Conservation (phyloP, 768 basidiomycete species). For the Rhodosporidiobolus odoratus region DNA sequence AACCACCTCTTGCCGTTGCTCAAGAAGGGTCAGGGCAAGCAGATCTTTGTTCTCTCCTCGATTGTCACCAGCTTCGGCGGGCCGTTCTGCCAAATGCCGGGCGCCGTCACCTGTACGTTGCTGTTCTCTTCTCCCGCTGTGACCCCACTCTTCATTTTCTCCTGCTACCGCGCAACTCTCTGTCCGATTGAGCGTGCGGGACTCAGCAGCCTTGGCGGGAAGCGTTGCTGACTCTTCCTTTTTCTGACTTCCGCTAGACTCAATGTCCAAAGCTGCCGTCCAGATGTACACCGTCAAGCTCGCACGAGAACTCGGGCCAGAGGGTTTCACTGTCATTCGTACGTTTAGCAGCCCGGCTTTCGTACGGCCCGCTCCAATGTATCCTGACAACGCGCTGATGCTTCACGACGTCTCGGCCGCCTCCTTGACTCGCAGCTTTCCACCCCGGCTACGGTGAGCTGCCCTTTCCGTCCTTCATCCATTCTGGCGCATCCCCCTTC, state of each 20-base stretch:
- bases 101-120: conserved; percentile 6
- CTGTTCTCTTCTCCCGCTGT: neutral
- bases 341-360: neutral
- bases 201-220: too few species aligned
- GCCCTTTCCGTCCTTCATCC: neutral
- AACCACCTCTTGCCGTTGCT: conserved; percentile 51
- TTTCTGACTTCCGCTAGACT: conserved; percentile 3
- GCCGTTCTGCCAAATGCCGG: neutral
- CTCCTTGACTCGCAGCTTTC: neutral
- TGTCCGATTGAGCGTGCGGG: too few species aligned
- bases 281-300: conserved; percentile 34
- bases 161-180: too few species aligned
- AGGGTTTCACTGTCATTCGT: neutral
- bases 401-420: neutral
- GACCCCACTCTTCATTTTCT: neutral
- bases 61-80: conserved; percentile 9
- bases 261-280: conserved; percentile 28
- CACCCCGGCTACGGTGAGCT: neutral
- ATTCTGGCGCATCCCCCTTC: neutral
- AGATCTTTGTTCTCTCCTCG: conserved; percentile 22
- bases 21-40: conserved; percentile 13
- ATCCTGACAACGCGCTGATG: neutral
- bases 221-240: neutral
- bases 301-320: conserved; percentile 10
- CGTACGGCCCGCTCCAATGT: neutral